Evolutionary conservation across 495 filamentous ascomycete genomes (phyloP).

Genomic region (Terfezia claveryi): DNA sequence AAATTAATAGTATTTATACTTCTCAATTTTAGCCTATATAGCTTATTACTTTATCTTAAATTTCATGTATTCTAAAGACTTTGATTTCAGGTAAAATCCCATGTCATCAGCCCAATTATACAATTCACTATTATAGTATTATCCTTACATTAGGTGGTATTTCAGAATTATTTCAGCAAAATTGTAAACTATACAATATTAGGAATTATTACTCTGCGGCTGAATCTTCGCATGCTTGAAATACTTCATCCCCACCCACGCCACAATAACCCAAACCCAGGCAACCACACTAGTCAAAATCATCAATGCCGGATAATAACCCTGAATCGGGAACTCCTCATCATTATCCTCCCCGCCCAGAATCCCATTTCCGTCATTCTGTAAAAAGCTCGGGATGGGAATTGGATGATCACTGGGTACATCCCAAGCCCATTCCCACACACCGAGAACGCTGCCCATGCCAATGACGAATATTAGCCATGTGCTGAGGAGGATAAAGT

Average conservation of each 20-base stretch:
- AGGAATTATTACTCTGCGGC: not conserved
- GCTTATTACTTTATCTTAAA: too few relatives aligned
- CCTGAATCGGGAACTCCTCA: conserved; percentile 57
- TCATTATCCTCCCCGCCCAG: conserved; percentile 67
- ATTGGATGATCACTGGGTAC: conserved; percentile 26
- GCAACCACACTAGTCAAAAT: conserved; percentile 88
- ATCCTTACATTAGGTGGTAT: too few relatives aligned
- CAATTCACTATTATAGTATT: too few relatives aligned
- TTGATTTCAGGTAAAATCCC: too few relatives aligned
- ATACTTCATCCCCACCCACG: conserved; percentile 98
- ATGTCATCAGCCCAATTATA: too few relatives aligned
- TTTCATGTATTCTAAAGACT: too few relatives aligned
- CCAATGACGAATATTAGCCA: conserved; percentile 91
- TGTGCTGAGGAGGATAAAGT: conserved; percentile 68
- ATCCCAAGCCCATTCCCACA: conserved; percentile 99
- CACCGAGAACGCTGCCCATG: conserved; percentile 84
- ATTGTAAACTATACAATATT: too few relatives aligned
- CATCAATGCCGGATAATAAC: conserved; percentile 87
- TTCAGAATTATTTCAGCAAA: too few relatives aligned
- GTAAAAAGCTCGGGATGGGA: not conserved
- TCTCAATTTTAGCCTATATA: too few relatives aligned
- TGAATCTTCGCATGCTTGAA: conserved; percentile 87
- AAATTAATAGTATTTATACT: too few relatives aligned
- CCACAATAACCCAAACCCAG: conserved; percentile 94
- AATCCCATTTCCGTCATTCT: conserved; percentile 22